phyloP scores from a whole-genome alignment of 257 asterid genomes.

The Gardenia jasminoides region DNA sequence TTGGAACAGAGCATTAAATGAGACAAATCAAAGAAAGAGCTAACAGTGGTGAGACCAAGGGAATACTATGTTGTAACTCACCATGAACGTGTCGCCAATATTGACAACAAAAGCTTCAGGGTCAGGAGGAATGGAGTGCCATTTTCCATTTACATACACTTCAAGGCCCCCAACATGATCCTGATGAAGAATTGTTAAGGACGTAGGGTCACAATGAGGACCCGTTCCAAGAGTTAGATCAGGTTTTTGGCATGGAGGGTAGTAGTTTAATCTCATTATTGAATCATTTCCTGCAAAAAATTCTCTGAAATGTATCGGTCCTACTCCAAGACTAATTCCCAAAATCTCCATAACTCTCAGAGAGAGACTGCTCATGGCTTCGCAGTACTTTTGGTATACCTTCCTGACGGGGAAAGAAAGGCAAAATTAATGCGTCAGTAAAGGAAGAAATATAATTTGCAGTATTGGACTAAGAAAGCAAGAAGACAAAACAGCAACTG shows the following conservation, averaged over 20 bases:
- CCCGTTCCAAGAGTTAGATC: constrained; percentile 71
- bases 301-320: constrained; percentile 45
- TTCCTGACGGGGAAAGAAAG: constrained; percentile 29
- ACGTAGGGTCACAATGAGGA: constrained; percentile 83
- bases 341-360: constrained; percentile 59
- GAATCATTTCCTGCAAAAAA: constrained; percentile 67
- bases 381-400: constrained; percentile 56
- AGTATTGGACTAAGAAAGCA: not conserved
- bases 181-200: constrained; percentile 72
- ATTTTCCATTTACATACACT: constrained; percentile 54
- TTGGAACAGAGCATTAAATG: not conserved
- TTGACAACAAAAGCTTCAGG: constrained; percentile 73
- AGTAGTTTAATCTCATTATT: constrained; percentile 70
- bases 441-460: not conserved
- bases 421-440: not conserved
- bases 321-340: constrained; percentile 68
- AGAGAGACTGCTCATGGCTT: constrained; percentile 57
- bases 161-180: constrained; percentile 76
- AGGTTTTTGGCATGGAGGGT: constrained; percentile 66
- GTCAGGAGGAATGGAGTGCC: constrained; percentile 67
- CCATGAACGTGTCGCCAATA: constrained; percentile 89
- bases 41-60: not conserved
- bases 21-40: not conserved
- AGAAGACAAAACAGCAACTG: not conserved
- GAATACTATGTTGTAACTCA: constrained; percentile 15